These are phyloP conservation scores for Strobilomyces dryophilus DNA, from an alignment of 768 basidiomycete species.

Conservation along the genomic window DNA sequence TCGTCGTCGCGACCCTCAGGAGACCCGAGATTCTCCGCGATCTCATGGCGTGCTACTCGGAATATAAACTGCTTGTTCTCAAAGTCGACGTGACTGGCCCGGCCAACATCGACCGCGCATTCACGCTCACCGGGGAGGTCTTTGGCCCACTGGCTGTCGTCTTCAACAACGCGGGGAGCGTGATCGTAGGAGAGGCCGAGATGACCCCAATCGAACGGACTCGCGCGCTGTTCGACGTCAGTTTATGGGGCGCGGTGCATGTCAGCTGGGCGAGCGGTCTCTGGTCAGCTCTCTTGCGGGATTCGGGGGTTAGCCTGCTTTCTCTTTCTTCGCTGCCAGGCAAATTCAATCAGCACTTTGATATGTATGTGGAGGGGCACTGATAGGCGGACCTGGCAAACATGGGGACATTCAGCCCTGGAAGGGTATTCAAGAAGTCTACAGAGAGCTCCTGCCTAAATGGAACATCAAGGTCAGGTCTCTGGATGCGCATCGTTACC, in stretches of 20 bases:
- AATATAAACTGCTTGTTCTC: too few species aligned
- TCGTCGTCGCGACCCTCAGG: constrained; percentile 40
- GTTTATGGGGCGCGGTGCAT: constrained; percentile 27
- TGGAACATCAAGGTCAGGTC: constrained; percentile 37
- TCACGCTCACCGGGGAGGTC: too few species aligned
- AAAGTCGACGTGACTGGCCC: too few species aligned
- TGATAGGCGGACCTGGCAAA: constrained; percentile 10
- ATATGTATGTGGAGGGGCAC: constrained; percentile 10
- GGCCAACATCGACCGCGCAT: too few species aligned
- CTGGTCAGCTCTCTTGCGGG: constrained; percentile 33
- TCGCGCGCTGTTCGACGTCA: constrained; percentile 24
- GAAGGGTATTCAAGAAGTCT: background rate
- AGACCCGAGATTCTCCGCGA: constrained; percentile 29
- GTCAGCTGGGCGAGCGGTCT: constrained; percentile 23
- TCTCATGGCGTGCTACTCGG: too few species aligned
- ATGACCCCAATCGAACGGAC: constrained; percentile 12
- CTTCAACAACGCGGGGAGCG: too few species aligned
- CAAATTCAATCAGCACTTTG: background rate
- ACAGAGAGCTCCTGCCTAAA: constrained; percentile 32
- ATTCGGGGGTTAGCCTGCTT: constrained; percentile 10
- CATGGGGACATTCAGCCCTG: constrained; percentile 4
- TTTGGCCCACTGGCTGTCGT: too few species aligned
- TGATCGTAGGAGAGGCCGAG: constrained; percentile 9
- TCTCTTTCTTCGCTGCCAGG: constrained; percentile 21
- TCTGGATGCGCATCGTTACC: background rate